A percentile compares a stretch with the other conserved stretches of the same genome.
phyloP scores from a whole-genome alignment of 208 protist species.

The Acanthamoeba sp. region DNA sequence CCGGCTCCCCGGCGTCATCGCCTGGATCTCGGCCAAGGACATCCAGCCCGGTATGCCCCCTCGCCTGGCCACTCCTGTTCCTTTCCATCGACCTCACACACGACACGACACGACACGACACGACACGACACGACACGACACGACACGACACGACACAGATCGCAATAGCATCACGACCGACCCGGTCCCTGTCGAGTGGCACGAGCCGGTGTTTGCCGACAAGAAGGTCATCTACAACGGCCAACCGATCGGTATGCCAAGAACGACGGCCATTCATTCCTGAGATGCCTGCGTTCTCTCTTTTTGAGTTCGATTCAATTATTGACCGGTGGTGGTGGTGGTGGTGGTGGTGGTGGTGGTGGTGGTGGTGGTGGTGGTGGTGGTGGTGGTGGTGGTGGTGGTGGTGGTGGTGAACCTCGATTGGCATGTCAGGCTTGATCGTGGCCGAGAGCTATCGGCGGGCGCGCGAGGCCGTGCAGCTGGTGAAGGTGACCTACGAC shows the following conservation, averaged over 20 bases:
- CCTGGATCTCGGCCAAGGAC: slow-evolving; percentile 64
- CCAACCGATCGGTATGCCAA: slow-evolving; percentile 20
- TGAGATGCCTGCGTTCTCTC: too few relatives aligned
- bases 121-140: too few relatives aligned
- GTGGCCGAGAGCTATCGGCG: not conserved
- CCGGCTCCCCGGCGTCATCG: slow-evolving; percentile 54
- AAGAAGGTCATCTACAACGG: slow-evolving; percentile 47
- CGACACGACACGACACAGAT: not conserved
- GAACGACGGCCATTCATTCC: too few relatives aligned
- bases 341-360: too few relatives aligned
- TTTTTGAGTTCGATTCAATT: too few relatives aligned
- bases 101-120: too few relatives aligned
- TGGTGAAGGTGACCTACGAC: slow-evolving; percentile 27
- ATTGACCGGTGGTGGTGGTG: too few relatives aligned
- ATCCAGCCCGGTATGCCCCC: slow-evolving; percentile 20
- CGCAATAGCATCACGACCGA: slow-evolving; percentile 18
- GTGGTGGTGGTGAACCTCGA: too few relatives aligned
- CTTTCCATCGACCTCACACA: not conserved
- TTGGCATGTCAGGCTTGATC: not conserved
- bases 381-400: too few relatives aligned
- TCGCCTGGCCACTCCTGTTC: not conserved
- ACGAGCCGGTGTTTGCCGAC: slow-evolving; percentile 15
- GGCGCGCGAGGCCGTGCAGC: not conserved
- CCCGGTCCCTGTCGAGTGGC: not conserved
- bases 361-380: too few relatives aligned